Percentiles rank a stretch among this genome's conserved stretches.
These are phyloP conservation scores for Lipomyces yamadae DNA, from an alignment of 805 yeast species.

Conservation along the genomic window DNA sequence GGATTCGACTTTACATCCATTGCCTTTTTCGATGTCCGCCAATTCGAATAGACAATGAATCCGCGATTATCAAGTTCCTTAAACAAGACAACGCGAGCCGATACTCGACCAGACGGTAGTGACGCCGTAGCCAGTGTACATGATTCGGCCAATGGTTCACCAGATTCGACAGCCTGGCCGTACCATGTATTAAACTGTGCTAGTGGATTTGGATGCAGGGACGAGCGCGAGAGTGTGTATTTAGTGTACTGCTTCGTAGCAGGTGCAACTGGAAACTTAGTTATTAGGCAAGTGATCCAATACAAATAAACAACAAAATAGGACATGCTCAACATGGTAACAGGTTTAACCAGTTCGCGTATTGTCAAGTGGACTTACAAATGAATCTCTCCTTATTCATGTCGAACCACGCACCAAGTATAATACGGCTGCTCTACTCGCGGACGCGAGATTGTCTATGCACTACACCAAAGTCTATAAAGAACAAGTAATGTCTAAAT, in stretches of 20 bases:
- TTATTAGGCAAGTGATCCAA: slow-evolving; percentile 2
- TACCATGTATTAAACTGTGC: slow-evolving; percentile 86
- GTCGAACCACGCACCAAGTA: background rate
- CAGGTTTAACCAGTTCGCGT: background rate
- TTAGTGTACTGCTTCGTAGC: slow-evolving; percentile 71
- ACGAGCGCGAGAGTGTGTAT: slow-evolving; percentile 58
- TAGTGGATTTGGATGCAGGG: slow-evolving; percentile 66
- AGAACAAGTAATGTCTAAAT: background rate
- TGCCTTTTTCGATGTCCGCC: slow-evolving; percentile 85
- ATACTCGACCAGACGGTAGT: slow-evolving; percentile 87
- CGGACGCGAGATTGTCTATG: background rate
- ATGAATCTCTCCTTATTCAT: slow-evolving; percentile 35
- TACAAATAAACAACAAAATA: slow-evolving; percentile 12
- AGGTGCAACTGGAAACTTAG: slow-evolving; percentile 37
- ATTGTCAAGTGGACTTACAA: slow-evolving; percentile 23
- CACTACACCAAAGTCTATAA: background rate
- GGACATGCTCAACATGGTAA: slow-evolving; percentile 2
- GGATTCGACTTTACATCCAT: slow-evolving; percentile 72
- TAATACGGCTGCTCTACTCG: background rate
- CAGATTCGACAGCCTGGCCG: slow-evolving; percentile 63
- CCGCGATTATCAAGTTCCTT: slow-evolving; percentile 85
- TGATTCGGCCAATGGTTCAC: slow-evolving; percentile 67
- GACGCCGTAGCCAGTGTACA: slow-evolving; percentile 86
- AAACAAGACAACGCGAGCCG: slow-evolving; percentile 80
- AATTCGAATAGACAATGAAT: slow-evolving; percentile 86